Conservation (phyloP, 2,329 filamentous ascomycete genomes). For the Claviceps maximensis region DNA sequence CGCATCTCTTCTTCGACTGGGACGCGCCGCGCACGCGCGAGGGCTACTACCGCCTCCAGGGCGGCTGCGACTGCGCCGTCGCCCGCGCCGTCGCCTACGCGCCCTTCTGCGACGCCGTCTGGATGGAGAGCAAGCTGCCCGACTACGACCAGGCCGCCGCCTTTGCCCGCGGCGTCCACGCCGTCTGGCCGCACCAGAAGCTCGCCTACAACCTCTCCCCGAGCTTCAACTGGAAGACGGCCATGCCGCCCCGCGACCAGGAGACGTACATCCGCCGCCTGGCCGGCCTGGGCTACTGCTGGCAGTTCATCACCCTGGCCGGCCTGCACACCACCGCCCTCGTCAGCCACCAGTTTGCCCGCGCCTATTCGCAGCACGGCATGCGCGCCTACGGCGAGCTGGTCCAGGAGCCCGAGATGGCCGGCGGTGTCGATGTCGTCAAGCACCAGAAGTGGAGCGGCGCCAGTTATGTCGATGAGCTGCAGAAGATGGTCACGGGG, state of each 20-base stretch:
- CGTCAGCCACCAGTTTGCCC: slow-evolving; percentile 78
- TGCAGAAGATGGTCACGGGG: slow-evolving; percentile 94
- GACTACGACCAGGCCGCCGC: slow-evolving; percentile 85
- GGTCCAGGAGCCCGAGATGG: slow-evolving; percentile 96
- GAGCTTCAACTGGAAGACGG: slow-evolving; percentile 99
- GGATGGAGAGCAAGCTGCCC: slow-evolving; percentile 98
- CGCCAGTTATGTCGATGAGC: slow-evolving; percentile 84
- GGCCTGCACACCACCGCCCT: slow-evolving; percentile 92
- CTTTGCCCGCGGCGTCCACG: slow-evolving; percentile 87
- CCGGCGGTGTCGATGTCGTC: slow-evolving; percentile 78
- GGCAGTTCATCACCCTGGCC: slow-evolving; percentile 99
- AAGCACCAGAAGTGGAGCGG: slow-evolving; percentile 99
- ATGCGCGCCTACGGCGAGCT: slow-evolving; percentile 97
- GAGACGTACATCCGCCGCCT: slow-evolving; percentile 95
- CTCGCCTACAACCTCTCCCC: slow-evolving; percentile 97
- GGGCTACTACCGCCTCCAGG: slow-evolving; percentile 87
- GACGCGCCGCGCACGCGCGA: slow-evolving; percentile 84
- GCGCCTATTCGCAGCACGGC: slow-evolving; percentile 65
- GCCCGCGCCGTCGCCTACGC: slow-evolving; percentile 86
- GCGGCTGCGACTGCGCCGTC: slow-evolving; percentile 81
- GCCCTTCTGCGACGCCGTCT: slow-evolving; percentile 89
- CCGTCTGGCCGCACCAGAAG: slow-evolving; percentile 94
- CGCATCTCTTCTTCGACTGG: slow-evolving; percentile 89
- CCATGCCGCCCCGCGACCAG: slow-evolving; percentile 83
- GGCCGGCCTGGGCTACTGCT: slow-evolving; percentile 83